Evolutionary conservation across 805 yeast genomes (phyloP).

Genomic region (Yamadazyma endophytica): DNA sequence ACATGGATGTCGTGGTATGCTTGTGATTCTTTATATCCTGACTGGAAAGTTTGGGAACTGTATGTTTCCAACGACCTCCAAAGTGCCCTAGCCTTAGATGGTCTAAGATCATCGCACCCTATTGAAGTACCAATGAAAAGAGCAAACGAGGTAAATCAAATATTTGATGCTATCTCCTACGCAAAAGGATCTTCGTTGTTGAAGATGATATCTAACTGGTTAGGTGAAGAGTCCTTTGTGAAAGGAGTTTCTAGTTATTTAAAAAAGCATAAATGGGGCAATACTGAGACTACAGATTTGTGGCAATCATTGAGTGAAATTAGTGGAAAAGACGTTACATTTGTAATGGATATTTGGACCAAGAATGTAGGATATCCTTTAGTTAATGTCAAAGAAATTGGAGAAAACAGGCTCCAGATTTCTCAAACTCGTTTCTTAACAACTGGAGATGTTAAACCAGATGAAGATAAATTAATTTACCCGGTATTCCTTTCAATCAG

Average conservation of each 20-base stretch:
- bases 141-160: slow-evolving; percentile 79
- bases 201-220: slow-evolving; percentile 76
- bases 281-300: slow-evolving; percentile 71
- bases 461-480: slow-evolving; percentile 65
- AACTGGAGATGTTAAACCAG: slow-evolving; percentile 73
- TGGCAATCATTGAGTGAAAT: slow-evolving; percentile 72
- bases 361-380: slow-evolving; percentile 76
- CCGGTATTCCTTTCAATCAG: slow-evolving; percentile 69
- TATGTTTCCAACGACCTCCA: slow-evolving; percentile 77
- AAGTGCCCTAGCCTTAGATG: slow-evolving; percentile 69
- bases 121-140: slow-evolving; percentile 77
- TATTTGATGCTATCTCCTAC: slow-evolving; percentile 81
- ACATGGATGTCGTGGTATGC: slow-evolving; percentile 91
- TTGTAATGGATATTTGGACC: slow-evolving; percentile 79
- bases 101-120: slow-evolving; percentile 80
- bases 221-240: slow-evolving; percentile 72
- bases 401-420: slow-evolving; percentile 45
- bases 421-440: slow-evolving; percentile 72
- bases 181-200: slow-evolving; percentile 76
- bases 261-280: slow-evolving; percentile 72
- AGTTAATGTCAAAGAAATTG: slow-evolving; percentile 56
- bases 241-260: slow-evolving; percentile 77
- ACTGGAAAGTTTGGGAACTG: slow-evolving; percentile 84
- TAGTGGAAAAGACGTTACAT: slow-evolving; percentile 67
- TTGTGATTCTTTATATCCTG: slow-evolving; percentile 70